Evolutionary conservation across 1,284 basidiomycete species (phyloP), one percentile per base, ranked within the genome.

Genomic region (Schizophyllum commune): DNA sequence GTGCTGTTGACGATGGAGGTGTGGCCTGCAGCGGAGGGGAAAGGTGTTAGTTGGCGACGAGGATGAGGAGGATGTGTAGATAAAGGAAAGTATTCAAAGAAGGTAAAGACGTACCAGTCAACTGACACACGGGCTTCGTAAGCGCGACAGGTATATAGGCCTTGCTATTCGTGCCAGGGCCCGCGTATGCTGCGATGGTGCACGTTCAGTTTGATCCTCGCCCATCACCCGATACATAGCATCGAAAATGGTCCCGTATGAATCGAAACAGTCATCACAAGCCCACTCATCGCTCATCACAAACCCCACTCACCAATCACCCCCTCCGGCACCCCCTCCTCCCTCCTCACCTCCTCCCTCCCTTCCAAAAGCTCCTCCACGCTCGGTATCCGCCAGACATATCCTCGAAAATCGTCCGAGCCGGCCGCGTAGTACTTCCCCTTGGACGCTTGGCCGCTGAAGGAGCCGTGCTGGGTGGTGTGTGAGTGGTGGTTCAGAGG

Each of bases 331-430:
- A 21, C 11, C 2, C 3, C 53, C 53, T 55, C 53, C 11, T 20
- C 19, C 20, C 53, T 11, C 19, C 13, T 3, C 20, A 55, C 19
- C 20, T 5, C 20, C 27, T 15, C 11, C 20, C 53, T 21, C 20
- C 20, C 13, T 19, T 55, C 53, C 20, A 55, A 21, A 4, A 55
- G 53, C 11, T 55, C 53, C 53, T 11, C 53, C 19, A 27, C 3
- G 11, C 27, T 27, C 55, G 70, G 53, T 13, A 55, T 11, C 15
- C 53, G 19, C 91, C 91, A 93, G n/a, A 91, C 71, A 66, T 93
- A 93, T 11, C 78, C 83, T 33, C 85, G 78, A 68, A 92, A 93
- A 70, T 93, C 88, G 68, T 93, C 91, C 9, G 89, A 92, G 11
- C 91, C 91, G 11, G 83, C 81, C 34, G 79, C 79, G 67, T 86